Conservation (phyloP, 2,329 filamentous ascomycete species). For the Erysiphe pulchra region DNA sequence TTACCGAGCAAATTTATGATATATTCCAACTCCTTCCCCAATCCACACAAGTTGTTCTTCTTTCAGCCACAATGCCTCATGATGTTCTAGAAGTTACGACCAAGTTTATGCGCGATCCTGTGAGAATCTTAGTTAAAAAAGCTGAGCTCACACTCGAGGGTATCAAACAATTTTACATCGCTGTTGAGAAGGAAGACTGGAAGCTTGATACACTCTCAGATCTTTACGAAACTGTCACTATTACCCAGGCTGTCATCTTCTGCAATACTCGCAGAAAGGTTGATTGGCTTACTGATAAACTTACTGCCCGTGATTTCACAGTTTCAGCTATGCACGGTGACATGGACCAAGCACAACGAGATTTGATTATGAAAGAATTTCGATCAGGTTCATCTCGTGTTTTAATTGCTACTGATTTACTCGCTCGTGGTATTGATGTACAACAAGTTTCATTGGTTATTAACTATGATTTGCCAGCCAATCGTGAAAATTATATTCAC, state of each 20-base stretch:
- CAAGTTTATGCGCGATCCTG: conserved; percentile 99
- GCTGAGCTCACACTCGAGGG: conserved; percentile 97
- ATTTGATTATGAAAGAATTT: conserved; percentile 99
- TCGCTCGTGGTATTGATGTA: conserved; percentile 98
- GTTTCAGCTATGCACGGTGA: conserved; percentile 99
- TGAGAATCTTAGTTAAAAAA: conserved; percentile 99
- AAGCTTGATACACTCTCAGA: conserved; percentile 98
- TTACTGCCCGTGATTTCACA: conserved; percentile 94
- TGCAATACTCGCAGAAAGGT: conserved; percentile 99
- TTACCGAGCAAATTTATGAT: conserved; percentile 99
- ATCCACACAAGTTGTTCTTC: conserved; percentile 91
- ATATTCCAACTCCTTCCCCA: conserved; percentile 98
- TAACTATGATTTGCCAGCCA: conserved; percentile 97
- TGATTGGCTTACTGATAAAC: conserved; percentile 99
- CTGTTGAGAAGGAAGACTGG: conserved; percentile 99
- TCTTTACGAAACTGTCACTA: conserved; percentile 97
- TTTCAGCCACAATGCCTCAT: conserved; percentile 96
- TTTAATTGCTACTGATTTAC: conserved; percentile 87
- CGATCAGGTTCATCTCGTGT: conserved; percentile 95
- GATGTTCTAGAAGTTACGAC: conserved; percentile 98
- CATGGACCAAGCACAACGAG: conserved; percentile 95
- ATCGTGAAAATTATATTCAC: conserved; percentile 99
- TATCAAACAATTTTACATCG: conserved; percentile 99
- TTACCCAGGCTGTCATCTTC: conserved; percentile 99
- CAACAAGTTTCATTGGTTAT: conserved; percentile 99